Conservation (phyloP, 2,329 filamentous ascomycete species). For the Monosporascus sp. region DNA sequence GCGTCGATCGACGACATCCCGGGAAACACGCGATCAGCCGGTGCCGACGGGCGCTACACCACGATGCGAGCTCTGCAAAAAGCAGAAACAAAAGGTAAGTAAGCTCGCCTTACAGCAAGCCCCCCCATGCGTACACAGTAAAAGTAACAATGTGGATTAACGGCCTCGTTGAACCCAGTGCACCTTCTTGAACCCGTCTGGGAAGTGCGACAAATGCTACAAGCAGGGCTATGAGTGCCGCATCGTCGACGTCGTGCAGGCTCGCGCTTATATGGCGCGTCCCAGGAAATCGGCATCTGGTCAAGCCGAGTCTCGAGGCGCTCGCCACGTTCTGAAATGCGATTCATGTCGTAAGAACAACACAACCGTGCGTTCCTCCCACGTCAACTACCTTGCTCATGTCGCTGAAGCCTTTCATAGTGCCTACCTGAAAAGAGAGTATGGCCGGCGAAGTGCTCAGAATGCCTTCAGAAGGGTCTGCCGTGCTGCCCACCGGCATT, state of each 20-base stretch:
- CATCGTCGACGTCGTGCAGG: background rate
- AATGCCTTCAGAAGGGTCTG: background rate
- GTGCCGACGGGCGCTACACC: background rate
- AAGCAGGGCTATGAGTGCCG: constrained; percentile 1
- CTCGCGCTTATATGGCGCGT: background rate
- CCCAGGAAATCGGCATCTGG: background rate
- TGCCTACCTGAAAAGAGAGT: background rate
- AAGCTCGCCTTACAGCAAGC: background rate
- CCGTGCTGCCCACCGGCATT: background rate
- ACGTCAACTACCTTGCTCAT: background rate
- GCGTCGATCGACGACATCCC: background rate
- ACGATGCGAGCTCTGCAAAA: constrained; percentile 2
- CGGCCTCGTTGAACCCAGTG: background rate
- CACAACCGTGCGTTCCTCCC: background rate
- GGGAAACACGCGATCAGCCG: background rate
- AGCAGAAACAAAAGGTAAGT: background rate
- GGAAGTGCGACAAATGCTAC: constrained; percentile 1
- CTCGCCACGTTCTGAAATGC: background rate
- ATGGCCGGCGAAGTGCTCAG: background rate
- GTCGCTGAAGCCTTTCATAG: background rate
- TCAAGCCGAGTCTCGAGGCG: background rate
- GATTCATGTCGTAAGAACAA: background rate
- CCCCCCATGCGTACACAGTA: too few species aligned
- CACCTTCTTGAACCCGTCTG: background rate
- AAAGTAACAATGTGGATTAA: too few species aligned